Base-by-base conservation (phyloP, 1,284 basidiomycete genomes). In the Irpex sp. region DNA sequence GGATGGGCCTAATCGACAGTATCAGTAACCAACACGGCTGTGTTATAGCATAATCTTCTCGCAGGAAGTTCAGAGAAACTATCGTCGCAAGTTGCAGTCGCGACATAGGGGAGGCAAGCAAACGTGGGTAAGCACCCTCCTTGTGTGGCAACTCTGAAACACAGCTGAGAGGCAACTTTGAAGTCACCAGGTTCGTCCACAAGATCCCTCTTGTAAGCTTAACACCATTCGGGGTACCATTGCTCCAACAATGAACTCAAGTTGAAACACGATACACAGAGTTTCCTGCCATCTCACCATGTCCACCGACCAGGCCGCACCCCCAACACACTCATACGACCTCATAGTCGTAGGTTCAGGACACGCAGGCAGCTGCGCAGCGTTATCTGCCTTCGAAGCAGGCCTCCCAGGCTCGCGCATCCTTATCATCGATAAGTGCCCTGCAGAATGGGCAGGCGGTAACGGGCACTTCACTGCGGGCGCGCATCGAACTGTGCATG, bases 391-490 rank as follows among this genome's bases (percentile, higher is more conserved):
- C 7, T 76, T 75, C 51, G 82, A 88, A 65, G 73, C 81, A 47
- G 87, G 87, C 54, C 85, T 86, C 74, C 39, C 39, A 46, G 39
- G 39, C 39, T 77, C 74, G 59, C 78, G 79, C 75, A 85, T 89
- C 63, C 75, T 89, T 56, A 75, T 89, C 61, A 74, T 89, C 60
- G 88, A 90, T 69, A 88, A 88, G 69, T 85, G 85, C 50, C 85
- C 87, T 1, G 68, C 75, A 53, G 80, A 82, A 63, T 89, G 87
- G 87, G 80, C 74, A 6, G 88, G 88, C 11, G 88, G 87, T 11
- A 90, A 90, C 68, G 85, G 87, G 9, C 88, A 82, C 73, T 90
- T 89, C 74, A 89, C 87, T 19, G 86, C 87, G 26, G 87, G 87
- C 17, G 86, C 86, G 1, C 79, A 84, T 68, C 83, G 87, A 58